These are phyloP conservation scores for Malassezia brasiliensis DNA, from an alignment of 1,284 basidiomycete species.

Conservation along the genomic window DNA sequence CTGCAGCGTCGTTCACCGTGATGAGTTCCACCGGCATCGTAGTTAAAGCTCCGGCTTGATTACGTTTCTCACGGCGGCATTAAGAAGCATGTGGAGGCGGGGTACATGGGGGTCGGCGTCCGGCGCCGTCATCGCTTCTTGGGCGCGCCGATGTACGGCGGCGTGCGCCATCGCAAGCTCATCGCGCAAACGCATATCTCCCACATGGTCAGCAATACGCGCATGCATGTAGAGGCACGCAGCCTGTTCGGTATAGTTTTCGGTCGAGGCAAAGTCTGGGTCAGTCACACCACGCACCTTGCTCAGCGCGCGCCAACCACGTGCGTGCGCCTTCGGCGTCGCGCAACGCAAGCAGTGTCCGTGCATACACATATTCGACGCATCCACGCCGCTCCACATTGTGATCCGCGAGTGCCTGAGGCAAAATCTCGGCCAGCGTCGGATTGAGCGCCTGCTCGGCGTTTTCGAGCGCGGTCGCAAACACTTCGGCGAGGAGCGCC, in stretches of 20 bases:
- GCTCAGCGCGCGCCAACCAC: background rate
- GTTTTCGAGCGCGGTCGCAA: background rate
- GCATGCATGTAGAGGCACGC: slow-evolving; percentile 8
- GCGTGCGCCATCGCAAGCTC: background rate
- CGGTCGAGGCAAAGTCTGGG: slow-evolving; percentile 1
- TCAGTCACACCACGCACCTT: background rate
- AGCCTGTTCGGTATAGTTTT: slow-evolving; percentile 7
- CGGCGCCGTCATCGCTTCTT: background rate
- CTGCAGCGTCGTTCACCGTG: slow-evolving; percentile 5
- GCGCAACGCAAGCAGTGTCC: background rate
- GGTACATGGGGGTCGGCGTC: background rate
- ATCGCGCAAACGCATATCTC: background rate
- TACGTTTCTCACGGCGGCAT: background rate
- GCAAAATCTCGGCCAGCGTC: slow-evolving; percentile 3
- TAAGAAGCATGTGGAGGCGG: slow-evolving; percentile 4
- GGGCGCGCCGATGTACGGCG: background rate
- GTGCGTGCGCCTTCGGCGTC: background rate
- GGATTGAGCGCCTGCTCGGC: background rate
- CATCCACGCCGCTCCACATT: slow-evolving; percentile 14
- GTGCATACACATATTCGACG: background rate
- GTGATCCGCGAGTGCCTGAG: slow-evolving; percentile 10
- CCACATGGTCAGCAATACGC: background rate
- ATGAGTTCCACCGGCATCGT: slow-evolving; percentile 1
- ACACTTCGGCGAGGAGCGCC: slow-evolving; percentile 6
- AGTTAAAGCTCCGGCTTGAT: background rate